Base-by-base conservation (phyloP, 306 rosid species). In the Glycine latifolia region DNA sequence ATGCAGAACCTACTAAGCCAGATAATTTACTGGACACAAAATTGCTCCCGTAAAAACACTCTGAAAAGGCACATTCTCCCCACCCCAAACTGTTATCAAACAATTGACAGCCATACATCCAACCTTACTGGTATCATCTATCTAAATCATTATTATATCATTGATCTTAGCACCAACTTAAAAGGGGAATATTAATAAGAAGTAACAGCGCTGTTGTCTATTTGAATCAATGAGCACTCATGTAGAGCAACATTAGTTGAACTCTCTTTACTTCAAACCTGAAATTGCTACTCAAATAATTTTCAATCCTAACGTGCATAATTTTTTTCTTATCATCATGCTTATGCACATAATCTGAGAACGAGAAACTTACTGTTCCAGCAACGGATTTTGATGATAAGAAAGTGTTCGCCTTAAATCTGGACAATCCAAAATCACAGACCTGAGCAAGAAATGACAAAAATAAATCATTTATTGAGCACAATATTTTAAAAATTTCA, bases 371-470 rank as follows among this genome's bases (percentile, higher is more conserved):
- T 87, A 92, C 98, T 9, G 98, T 95, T 85, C 98, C 98, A 15
- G 97, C 97, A 43, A 95, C 97, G 60, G 98, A 92, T 87, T 95
- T 95, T 2, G 98, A 95, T 77, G 98, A 81, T 84, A 92, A 81
- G 86, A 95, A 95, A 75, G 97, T 92, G 89, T 92, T 95, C 0
- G 97, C 91, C 81, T 92, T 95, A 82, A 95, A 95, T 90, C 98
- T 89, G 81, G 98, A 95, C 88, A 95, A 76, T 78, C 98, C 98
- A 85, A 95, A 95, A 86, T 95, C 98, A 17, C 95, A 88, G 14
- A 95, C 97, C 98, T 95, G 82, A 73, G 71, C 41, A 77, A 48
- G 75, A 78, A 59, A 81, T n/a, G 65, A 37, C 54, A 67, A 46
- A 56, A 49, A 66, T 5, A 39, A 43, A 77, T 81, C 53, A 71